Evolutionary conservation across 495 filamentous ascomycete genomes (phyloP).

Genomic region (Patellaria atrata): DNA sequence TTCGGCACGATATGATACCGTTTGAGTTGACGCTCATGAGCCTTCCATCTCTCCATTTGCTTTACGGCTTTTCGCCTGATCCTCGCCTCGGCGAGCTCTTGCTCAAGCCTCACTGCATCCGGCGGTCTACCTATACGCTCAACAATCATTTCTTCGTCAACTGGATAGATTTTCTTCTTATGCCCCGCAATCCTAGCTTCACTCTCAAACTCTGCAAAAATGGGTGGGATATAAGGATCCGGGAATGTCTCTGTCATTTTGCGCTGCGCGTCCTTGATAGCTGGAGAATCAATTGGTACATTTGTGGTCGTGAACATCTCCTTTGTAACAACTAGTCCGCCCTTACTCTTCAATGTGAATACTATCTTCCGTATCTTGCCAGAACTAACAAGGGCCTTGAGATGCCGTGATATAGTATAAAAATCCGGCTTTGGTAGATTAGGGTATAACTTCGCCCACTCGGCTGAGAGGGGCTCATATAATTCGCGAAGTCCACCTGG

Average conservation of each 20-base stretch:
- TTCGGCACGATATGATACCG: too few species aligned
- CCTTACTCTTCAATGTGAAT: slow-evolving; percentile 44
- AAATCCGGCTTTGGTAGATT: slow-evolving; percentile 33
- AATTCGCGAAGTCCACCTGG: slow-evolving; percentile 56
- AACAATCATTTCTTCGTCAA: too few species aligned
- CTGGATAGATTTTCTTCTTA: too few species aligned
- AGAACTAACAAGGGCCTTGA: slow-evolving; percentile 46
- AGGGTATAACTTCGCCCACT: slow-evolving; percentile 39
- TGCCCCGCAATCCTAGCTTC: too few species aligned
- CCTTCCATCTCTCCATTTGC: too few species aligned
- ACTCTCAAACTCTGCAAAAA: too few species aligned
- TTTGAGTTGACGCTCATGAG: too few species aligned
- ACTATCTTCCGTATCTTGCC: slow-evolving; percentile 44
- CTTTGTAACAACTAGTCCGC: slow-evolving; percentile 41
- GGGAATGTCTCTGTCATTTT: slow-evolving; percentile 36
- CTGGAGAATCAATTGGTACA: slow-evolving; percentile 34
- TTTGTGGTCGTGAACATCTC: slow-evolving; percentile 37
- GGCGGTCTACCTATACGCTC: too few species aligned
- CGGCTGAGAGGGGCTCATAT: slow-evolving; percentile 49
- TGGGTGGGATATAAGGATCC: slow-evolving; percentile 30
- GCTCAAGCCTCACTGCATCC: too few species aligned
- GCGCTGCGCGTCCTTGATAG: slow-evolving; percentile 37
- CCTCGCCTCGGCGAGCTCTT: too few species aligned
- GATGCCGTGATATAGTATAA: slow-evolving; percentile 35
- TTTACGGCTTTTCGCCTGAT: too few species aligned